Base-by-base conservation (phyloP, 345 rosid genomes). In the Hibiscus mutabilis region DNA sequence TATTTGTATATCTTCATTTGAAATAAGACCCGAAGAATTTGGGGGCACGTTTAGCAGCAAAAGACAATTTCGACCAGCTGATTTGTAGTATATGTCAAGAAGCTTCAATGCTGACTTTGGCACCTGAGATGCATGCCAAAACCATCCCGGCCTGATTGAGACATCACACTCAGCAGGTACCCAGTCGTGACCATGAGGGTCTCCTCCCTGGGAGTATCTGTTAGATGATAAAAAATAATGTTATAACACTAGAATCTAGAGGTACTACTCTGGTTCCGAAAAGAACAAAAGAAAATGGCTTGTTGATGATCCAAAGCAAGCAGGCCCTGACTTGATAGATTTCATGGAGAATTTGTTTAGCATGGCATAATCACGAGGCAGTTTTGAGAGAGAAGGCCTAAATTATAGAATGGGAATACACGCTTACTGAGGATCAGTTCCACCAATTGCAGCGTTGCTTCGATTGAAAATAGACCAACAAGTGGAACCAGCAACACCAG, bases 91-190 rank as follows among this genome's bases (percentile, higher is more conserved):
- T 59, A 89, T 79, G 52, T 89, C 87, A 3, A 91, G 87, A 74
- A 94, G 96, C 71, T 84, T 46, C 65, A 74, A 55, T 14, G 90
- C 90, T 5, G 93, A 86, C 79, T 91, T 94, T 29, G 96, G 97
- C 55, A 73, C 76, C 78, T 94, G 91, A n/a, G 82, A 82, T 10
- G 86, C 85, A 67, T 91, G 98, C 98, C 98, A 91, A 82, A 94
- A 94, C 98, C 97, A 91, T 60, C 98, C 96, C 1, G 85, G 92
- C 71, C 96, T 75, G 69, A 94, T 91, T 22, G 93, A 94, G 65
- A 94, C 97, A 79, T 89, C 97, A 57, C 98, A 91, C 72, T 94
- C 98, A 8, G 91, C 86, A 25, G 97, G 95, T 49, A 94, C 89
- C 96, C 97, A 91, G 76, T 91, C 94, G 33, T 79, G 81, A 49